Conservation (phyloP, 495 filamentous ascomycete species). For the Daldinia loculata region DNA sequence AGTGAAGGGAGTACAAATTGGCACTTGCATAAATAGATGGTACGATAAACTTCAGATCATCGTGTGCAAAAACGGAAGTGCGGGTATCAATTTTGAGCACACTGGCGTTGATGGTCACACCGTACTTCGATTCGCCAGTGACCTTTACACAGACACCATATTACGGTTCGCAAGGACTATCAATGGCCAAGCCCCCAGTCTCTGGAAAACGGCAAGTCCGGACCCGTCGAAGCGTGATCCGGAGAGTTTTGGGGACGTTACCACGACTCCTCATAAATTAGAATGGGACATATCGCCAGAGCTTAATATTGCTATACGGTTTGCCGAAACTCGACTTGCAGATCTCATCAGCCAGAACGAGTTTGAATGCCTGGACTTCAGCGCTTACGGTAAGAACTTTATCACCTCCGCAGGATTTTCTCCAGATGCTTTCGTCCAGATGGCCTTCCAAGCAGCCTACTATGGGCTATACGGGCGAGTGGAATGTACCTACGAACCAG, state of each 20-base stretch:
- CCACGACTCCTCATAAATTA: conserved; percentile 91
- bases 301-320: conserved; percentile 87
- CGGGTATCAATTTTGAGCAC: conserved; percentile 99
- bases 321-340: conserved; percentile 93
- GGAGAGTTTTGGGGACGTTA: conserved; percentile 91
- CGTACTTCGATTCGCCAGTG: conserved; percentile 92
- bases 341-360: conserved; percentile 97
- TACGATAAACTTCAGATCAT: conserved; percentile 99
- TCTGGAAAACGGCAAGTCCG: conserved; percentile 91
- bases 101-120: conserved; percentile 98
- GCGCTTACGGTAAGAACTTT: conserved; percentile 92
- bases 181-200: conserved; percentile 89
- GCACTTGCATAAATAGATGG: conserved; percentile 98
- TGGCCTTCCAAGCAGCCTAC: conserved; percentile 99
- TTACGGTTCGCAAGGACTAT: conserved; percentile 95
- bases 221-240: conserved; percentile 96
- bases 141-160: conserved; percentile 98
- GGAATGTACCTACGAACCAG: conserved; percentile 96
- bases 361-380: conserved; percentile 91
- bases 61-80: conserved; percentile 97
- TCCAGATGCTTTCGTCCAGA: conserved; percentile 96
- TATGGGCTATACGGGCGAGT: conserved; percentile 95
- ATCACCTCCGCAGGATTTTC: conserved; percentile 98
- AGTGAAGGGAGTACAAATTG: conserved; percentile 91
- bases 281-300: conserved; percentile 99